These are phyloP conservation scores for Conringia planisiliqua DNA, from an alignment of 345 rosid species.

Conservation along the genomic window DNA sequence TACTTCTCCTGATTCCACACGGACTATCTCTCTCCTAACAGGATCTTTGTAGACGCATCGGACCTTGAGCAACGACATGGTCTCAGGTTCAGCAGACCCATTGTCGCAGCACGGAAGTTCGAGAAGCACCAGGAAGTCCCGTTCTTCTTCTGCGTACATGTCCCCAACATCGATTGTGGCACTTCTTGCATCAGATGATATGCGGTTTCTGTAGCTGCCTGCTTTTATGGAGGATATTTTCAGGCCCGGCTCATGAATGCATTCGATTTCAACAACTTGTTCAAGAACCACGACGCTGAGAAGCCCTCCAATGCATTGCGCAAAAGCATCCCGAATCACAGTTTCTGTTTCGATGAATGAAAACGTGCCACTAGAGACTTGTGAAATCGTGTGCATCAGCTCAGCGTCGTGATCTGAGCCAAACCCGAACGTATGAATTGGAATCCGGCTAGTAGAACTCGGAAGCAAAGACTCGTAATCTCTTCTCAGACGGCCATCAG, in stretches of 20 bases:
- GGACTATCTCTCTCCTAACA: constrained; percentile 44
- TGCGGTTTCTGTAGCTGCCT: constrained; percentile 66
- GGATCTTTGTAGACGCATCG: constrained; percentile 65
- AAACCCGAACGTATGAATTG: constrained; percentile 89
- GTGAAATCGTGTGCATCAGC: constrained; percentile 78
- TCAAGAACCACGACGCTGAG: constrained; percentile 84
- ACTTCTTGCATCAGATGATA: constrained; percentile 40
- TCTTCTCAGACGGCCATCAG: constrained; percentile 28
- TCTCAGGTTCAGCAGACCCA: constrained; percentile 39
- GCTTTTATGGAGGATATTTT: constrained; percentile 59
- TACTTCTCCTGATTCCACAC: constrained; percentile 48
- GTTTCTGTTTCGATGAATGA: constrained; percentile 85
- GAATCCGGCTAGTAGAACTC: constrained; percentile 45
- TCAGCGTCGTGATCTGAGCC: constrained; percentile 90
- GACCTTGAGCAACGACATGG: constrained; percentile 66
- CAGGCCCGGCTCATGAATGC: constrained; percentile 42
- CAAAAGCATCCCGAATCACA: constrained; percentile 92
- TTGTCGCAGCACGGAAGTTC: constrained; percentile 47
- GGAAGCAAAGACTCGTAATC: constrained; percentile 63
- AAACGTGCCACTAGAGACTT: constrained; percentile 81
- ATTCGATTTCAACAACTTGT: constrained; percentile 52
- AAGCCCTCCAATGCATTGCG: constrained; percentile 96
- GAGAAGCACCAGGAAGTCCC: constrained; percentile 73
- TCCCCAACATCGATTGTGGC: constrained; percentile 75
- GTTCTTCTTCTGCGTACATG: constrained; percentile 94